phyloP scores from a whole-genome alignment of 768 basidiomycete species.

The Suillus tomentosus region DNA sequence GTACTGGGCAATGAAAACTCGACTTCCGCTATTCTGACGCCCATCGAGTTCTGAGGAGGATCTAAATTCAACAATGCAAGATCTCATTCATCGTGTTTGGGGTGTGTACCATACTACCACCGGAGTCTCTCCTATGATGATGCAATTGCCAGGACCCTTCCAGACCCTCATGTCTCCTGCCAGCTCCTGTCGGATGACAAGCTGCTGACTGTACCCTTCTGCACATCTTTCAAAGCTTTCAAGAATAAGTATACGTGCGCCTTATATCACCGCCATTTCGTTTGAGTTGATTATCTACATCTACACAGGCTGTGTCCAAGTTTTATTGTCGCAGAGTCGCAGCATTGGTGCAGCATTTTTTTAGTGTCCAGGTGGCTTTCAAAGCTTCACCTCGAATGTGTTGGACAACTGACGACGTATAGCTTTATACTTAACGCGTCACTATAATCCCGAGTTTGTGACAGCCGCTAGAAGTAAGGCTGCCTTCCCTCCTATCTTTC shows the following conservation, averaged over 20 bases:
- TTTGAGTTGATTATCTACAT: constrained; percentile 7
- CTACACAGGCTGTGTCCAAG: constrained; percentile 36
- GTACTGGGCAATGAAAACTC: no score
- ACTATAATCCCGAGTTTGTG: not conserved
- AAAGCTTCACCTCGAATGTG: constrained; percentile 2
- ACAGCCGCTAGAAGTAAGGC: constrained; percentile 23
- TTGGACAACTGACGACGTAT: constrained; percentile 17
- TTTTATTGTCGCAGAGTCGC: not conserved
- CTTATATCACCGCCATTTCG: not conserved
- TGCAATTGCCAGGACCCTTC: constrained; percentile 61
- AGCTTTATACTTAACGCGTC: not conserved
- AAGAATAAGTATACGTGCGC: constrained; percentile 75
- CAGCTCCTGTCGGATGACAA: constrained; percentile 94
- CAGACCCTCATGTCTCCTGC: constrained; percentile 93
- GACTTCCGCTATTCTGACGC: no score
- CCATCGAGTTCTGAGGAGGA: no score
- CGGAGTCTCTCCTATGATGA: constrained; percentile 24
- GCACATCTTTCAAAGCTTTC: constrained; percentile 92
- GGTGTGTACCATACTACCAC: no score
- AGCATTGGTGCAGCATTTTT: not conserved
- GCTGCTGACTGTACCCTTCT: constrained; percentile 86
- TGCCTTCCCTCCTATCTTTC: not conserved
- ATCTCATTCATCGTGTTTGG: no score
- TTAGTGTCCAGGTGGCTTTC: not conserved
- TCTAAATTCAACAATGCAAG: no score